Base-by-base conservation (phyloP, 2,329 filamentous ascomycete species). In the Curvularia lunata region DNA sequence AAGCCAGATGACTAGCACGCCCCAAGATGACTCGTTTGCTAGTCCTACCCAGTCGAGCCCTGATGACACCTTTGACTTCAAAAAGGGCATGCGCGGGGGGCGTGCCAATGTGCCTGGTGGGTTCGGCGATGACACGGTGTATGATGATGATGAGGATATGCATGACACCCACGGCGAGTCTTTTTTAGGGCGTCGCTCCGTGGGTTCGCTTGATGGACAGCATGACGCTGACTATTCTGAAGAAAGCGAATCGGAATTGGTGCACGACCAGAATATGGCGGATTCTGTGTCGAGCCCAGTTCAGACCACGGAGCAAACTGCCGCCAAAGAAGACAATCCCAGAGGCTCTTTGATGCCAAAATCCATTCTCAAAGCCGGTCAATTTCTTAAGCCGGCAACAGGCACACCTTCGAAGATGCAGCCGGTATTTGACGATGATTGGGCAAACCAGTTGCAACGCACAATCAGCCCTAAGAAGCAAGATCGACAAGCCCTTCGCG, bases 401-500 rank as follows among this genome's bases (percentile, higher is more conserved):
- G 77, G 77, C 5, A 86, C 84, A n/a, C 85, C 85, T 48, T 75
- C 81, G 25, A 86, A 86, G 76, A 74, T 77, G 56, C 76, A 80
- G 60, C 80, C 82, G 50, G 77, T 82, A 67, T 81, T 85, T 63
- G 91, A 89, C 52, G 91, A 93, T 58, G 90, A 97, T 74, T 99
- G 95, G 95, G 90, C 92, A 66, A 90, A 95, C 67, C 93, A 97
- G 80, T 83, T 99, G 63, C 91, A 92, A 75, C 92, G 92, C 66
- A 98, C 95, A 5, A 92, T 98, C 67, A 97, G 92, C 71, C 94
- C 95, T 5, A 88, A 91, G 72, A 98, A 98, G 81, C 89, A 95
- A 71, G 91, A 97, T 79, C 91, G 94, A 62, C 83, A 85, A 58
- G 89, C 88, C 27, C 81, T 95, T 32, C 83, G 79, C 78, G 88